These are phyloP conservation scores for Datisca glomerata DNA, from an alignment of 306 rosid genomes.

Conservation along the genomic window DNA sequence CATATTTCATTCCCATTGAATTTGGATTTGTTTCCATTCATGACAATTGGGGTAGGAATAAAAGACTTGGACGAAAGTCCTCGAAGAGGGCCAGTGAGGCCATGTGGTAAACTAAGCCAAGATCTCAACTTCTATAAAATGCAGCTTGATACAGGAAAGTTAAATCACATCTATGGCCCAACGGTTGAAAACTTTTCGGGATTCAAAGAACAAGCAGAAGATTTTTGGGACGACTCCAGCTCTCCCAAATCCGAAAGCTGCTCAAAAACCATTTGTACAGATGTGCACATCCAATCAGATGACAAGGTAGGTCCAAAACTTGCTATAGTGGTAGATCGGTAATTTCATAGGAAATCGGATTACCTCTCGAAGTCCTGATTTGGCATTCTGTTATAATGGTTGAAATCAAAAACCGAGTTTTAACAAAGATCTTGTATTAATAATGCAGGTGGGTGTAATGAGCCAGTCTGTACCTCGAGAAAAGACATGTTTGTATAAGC, in stretches of 20 bases:
- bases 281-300: conserved; percentile 16
- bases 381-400: background rate
- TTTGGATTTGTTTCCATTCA: conserved; percentile 59
- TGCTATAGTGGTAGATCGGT: too few relatives aligned
- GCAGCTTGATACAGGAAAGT: conserved; percentile 22
- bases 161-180: conserved; percentile 17
- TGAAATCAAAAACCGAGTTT: too few relatives aligned
- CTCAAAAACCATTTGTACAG: conserved; percentile 25
- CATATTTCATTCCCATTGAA: conserved; percentile 64
- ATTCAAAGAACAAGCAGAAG: conserved; percentile 14
- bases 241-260: conserved; percentile 18
- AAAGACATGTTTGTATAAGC: conserved; percentile 36
- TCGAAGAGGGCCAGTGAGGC: conserved; percentile 18
- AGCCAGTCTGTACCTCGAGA: conserved; percentile 19
- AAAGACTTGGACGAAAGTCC: conserved; percentile 23
- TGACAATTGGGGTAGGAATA: conserved; percentile 45
- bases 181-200: conserved; percentile 12
- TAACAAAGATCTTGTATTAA: too few relatives aligned
- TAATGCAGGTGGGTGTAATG: conserved; percentile 33
- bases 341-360: background rate
- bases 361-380: background rate
- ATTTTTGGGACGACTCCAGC: conserved; percentile 16
- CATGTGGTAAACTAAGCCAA: conserved; percentile 19
- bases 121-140: conserved; percentile 16
- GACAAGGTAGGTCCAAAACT: conserved; percentile 29